Evolutionary conservation across 2,329 filamentous ascomycete genomes (phyloP).

Genomic region (Aspergillus ruber): DNA sequence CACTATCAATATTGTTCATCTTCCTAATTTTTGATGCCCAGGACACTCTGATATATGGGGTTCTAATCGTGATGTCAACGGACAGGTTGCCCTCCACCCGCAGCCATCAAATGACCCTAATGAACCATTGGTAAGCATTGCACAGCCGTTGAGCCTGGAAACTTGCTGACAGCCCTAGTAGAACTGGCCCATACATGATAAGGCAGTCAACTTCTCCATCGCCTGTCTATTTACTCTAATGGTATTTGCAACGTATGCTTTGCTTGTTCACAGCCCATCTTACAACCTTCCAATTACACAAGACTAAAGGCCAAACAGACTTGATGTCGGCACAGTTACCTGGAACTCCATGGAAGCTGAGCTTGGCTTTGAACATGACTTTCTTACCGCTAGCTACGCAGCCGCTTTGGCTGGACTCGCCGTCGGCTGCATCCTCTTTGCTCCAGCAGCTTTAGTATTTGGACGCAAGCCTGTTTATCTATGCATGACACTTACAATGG

Average conservation of each 20-base stretch:
- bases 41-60: background rate
- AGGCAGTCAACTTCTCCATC: constrained; percentile 5
- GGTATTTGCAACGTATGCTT: constrained; percentile 5
- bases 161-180: background rate
- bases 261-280: background rate
- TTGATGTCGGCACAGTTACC: constrained; percentile 7
- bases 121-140: constrained; percentile 10
- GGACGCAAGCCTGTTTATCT: constrained; percentile 6
- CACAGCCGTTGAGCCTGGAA: background rate
- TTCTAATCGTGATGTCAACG: background rate
- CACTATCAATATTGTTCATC: background rate
- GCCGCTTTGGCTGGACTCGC: constrained; percentile 6
- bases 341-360: constrained; percentile 5
- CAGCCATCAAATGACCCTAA: constrained; percentile 16
- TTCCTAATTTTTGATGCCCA: background rate
- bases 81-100: constrained; percentile 7
- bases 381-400: constrained; percentile 8
- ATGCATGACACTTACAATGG: background rate
- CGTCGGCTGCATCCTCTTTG: constrained; percentile 8
- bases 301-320: background rate
- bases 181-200: constrained; percentile 9
- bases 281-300: background rate
- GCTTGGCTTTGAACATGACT: constrained; percentile 3
- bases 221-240: constrained; percentile 9
- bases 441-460: constrained; percentile 8